Base-by-base conservation (phyloP, 73 alveolate genomes). In the Symbiodinium natans region DNA sequence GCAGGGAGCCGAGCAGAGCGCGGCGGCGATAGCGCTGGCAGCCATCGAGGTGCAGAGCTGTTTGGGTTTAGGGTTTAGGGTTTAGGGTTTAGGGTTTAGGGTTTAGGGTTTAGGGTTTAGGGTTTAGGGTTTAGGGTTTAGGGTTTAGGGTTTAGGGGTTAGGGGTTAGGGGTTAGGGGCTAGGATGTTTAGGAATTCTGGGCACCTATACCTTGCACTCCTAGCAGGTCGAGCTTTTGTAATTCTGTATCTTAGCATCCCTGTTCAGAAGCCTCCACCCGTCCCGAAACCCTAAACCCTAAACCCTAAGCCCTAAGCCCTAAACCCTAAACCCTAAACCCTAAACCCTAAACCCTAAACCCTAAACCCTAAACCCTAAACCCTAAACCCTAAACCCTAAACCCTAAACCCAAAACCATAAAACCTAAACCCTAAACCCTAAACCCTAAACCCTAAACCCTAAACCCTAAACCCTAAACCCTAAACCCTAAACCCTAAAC, bases 1-100 rank as follows among this genome's bases (percentile, higher is more conserved):
- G 75, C 95, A 88, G 41, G 73, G 46, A 15, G 95, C 95, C 9
- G 95, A 88, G 95, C 95, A 88, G 75, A 88, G 95, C 33, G 95
- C 95, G 11, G 95, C 95, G 31, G 40, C 83, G 71, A 39, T 48
- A 25, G 95, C 95, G 56, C 71, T 88, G 29, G 29, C 38, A 56
- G 95, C 95, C 42, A 38, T 88, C 41, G 56, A 86, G 93, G 93
- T 5, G 46, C 9, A 46, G 59, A 19, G 29, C 21, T 0, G 1
- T 52, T 17, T 52, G 25, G 21, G 21, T 2, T 4, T 11, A 52
- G 68, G 68, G 68, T 52, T 52, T 52, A 3, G 68, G 68, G 68
- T 52, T 48, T 7, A 52, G 68, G 25, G 68, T 10, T 43, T 43
- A 7, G 68, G 68, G 21, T 48, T 48, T 48, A 1, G 63, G 63